Conservation (phyloP, 139 green algal genomes). For the Nannochloris sp. region DNA sequence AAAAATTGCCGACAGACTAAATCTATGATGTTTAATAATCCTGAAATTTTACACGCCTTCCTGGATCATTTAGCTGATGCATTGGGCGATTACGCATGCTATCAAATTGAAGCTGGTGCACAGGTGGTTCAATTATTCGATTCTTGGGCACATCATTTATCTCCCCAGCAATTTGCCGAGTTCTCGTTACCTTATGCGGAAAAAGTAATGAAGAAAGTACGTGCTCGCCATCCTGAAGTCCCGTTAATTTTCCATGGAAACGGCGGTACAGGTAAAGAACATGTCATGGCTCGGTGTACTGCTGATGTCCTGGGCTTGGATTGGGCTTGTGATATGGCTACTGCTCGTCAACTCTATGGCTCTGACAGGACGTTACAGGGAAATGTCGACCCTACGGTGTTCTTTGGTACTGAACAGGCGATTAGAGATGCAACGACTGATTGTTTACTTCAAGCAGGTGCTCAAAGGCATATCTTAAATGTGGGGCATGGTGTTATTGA, state of each 20-base stretch:
- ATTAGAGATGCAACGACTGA: conserved; percentile 57
- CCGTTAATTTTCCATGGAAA: conserved; percentile 98
- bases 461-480: conserved; percentile 84
- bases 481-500: conserved; percentile 87
- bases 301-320: conserved; percentile 91
- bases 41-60: conserved; percentile 78
- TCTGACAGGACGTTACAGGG: conserved; percentile 33
- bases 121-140: conserved; percentile 97
- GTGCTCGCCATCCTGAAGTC: conserved; percentile 64
- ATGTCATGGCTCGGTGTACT: conserved; percentile 40
- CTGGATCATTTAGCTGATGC: conserved; percentile 82
- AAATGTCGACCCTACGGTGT: conserved; percentile 93
- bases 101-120: conserved; percentile 92
- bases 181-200: conserved; percentile 92
- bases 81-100: conserved; percentile 74
- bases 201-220: conserved; percentile 64
- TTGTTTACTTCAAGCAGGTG: conserved; percentile 51
- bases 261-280: conserved; percentile 83
- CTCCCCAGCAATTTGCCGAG: conserved; percentile 80
- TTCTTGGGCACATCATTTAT: conserved; percentile 94
- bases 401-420: conserved; percentile 72
- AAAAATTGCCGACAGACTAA: conserved; percentile 65
- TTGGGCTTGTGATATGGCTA: conserved; percentile 74
- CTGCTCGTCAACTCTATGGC: conserved; percentile 54
- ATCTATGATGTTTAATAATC: conserved; percentile 78